A percentile compares a stretch with the other conserved stretches of the same genome.
These are phyloP conservation scores for Mangifera indica DNA, from an alignment of 345 rosid species.

Conservation along the genomic window DNA sequence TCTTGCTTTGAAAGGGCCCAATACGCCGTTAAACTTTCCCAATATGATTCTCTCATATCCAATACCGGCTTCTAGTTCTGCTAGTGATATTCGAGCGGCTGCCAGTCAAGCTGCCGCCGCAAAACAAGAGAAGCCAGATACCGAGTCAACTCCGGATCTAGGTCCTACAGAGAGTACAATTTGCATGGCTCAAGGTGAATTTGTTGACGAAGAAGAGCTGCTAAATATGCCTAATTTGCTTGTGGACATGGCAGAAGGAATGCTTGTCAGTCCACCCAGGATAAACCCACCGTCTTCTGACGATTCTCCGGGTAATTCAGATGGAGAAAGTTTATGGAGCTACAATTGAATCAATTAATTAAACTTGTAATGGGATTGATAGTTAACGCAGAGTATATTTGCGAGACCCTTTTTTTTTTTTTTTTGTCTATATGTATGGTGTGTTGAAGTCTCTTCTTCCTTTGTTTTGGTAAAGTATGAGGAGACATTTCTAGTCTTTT, in stretches of 20 bases:
- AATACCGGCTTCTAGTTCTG: constrained; percentile 44
- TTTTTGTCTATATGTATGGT: not conserved
- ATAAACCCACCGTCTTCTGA: constrained; percentile 40
- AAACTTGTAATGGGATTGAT: not conserved
- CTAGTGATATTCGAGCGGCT: constrained; percentile 53
- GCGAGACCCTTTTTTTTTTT: not conserved
- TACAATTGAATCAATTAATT: constrained; percentile 21
- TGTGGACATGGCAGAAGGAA: constrained; percentile 73
- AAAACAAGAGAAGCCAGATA: constrained; percentile 19
- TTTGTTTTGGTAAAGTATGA: constrained; percentile 10
- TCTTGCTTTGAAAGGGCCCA: constrained; percentile 62
- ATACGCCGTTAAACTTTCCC: constrained; percentile 54
- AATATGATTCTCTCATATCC: constrained; percentile 47
- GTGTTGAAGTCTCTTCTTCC: not conserved
- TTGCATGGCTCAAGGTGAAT: constrained; percentile 29
- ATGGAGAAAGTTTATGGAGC: constrained; percentile 61
- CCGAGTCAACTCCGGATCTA: constrained; percentile 20
- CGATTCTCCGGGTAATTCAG: constrained; percentile 55
- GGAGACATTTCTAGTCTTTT: not conserved
- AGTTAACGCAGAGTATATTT: not conserved
- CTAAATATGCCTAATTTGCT: constrained; percentile 60
- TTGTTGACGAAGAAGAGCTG: constrained; percentile 55
- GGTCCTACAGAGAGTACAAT: constrained; percentile 17
- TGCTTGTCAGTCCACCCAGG: constrained; percentile 76
- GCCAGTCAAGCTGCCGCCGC: constrained; percentile 58